Base-by-base conservation (phyloP, 192 early-diverging fungal genomes). In the Lunasporangiospora selenospora region DNA sequence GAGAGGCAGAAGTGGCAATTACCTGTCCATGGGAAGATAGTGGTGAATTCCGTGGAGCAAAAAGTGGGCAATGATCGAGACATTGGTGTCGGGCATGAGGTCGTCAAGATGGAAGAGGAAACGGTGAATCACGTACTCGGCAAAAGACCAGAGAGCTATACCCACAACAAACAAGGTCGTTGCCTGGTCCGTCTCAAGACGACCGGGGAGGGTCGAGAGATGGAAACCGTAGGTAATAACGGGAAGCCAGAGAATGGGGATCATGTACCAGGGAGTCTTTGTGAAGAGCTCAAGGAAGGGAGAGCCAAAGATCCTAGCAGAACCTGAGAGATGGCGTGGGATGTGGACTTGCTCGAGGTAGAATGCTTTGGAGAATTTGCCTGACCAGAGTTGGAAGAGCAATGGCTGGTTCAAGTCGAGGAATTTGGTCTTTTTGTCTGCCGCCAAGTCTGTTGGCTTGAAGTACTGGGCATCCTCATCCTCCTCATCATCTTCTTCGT, bases 1-100 rank as follows among this genome's bases (percentile, higher is more conserved):
- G n/a, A n/a, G n/a, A n/a, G n/a, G n/a, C n/a, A n/a, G n/a, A n/a
- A n/a, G n/a, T n/a, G n/a, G n/a, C n/a, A n/a, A n/a, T 44, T 83
- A 92, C 85, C 80, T 89, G 69, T 98, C 95, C 93, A 95, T 96
- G 21, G 95, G 95, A 46, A 98, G 70, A 65, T 89, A 98, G 71
- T 95, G 94, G 79, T 98, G 95, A 33, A 98, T 89, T 31, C 95
- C 95, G 62, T 98, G 94, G 29, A 94, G 78, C 70, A 92, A 64
- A 65, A 98, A 98, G 58, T 98, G 95, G 6, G 88, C 65, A 12
- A 86, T 66, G 55, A 94, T 82, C 9, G 87, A 85, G 23, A 87
- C 52, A 21, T 82, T 89, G 48, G 89, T 83, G 65, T 96, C 92
- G 24, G 94, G 94, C 40, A 96, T 66, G 41, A 85, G 75, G 4